Percentiles rank a stretch among this genome's conserved stretches.
Conservation (phyloP, 257 asterid genomes). For the Ajuga chamaepitys region DNA sequence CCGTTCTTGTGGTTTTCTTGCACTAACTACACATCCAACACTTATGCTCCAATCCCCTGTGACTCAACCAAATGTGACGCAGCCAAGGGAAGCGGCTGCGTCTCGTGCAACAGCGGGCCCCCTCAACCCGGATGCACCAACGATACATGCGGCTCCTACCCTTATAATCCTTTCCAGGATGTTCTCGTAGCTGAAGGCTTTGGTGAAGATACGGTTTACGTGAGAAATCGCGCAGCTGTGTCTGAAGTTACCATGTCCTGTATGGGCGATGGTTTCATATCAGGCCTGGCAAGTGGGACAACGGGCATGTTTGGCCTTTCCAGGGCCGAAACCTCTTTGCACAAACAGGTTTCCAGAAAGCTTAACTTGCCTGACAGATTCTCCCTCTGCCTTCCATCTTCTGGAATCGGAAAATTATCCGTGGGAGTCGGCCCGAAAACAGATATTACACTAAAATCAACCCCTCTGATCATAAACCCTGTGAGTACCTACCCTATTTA, state of each 20-base stretch:
- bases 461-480: conserved; percentile 35
- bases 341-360: conserved; percentile 21
- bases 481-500: conserved; percentile 18
- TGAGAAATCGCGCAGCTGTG: not conserved
- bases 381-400: conserved; percentile 32
- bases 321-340: conserved; percentile 21
- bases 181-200: conserved; percentile 18
- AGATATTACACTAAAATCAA: not conserved
- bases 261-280: not conserved
- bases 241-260: conserved; percentile 21
- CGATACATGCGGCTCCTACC: conserved; percentile 28
- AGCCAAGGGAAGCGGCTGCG: conserved; percentile 24
- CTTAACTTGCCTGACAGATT: conserved; percentile 17
- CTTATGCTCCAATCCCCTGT: conserved; percentile 35
- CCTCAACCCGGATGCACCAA: conserved; percentile 43
- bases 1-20: conserved; percentile 35
- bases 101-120: conserved; percentile 16
- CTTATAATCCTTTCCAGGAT: conserved; percentile 28
- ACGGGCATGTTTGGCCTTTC: conserved; percentile 32
- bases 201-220: conserved; percentile 19
- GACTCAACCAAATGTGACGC: conserved; percentile 18
- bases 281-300: conserved; percentile 29
- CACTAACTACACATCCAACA: conserved; percentile 21
- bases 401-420: conserved; percentile 21
- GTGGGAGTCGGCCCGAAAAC: conserved; percentile 13